phyloP scores from a whole-genome alignment of 352 stramenopile species.

The Phytophthora rubi region DNA sequence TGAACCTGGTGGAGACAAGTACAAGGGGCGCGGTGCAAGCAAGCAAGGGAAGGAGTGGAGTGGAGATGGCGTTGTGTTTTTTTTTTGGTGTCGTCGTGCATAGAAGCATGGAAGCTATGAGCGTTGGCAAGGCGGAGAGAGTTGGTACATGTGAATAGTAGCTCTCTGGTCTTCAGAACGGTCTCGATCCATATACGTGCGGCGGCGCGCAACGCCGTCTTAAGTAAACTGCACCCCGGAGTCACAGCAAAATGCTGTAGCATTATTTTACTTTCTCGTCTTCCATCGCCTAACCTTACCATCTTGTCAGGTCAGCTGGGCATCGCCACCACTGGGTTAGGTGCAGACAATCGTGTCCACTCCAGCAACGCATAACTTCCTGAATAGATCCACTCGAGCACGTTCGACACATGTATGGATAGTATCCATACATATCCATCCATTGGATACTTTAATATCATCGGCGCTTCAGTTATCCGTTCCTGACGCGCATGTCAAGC shows the following conservation, averaged over 20 bases:
- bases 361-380: no score
- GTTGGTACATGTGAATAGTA: slow-evolving; percentile 41
- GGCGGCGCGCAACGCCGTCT: slow-evolving; percentile 29
- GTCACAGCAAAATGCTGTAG: slow-evolving; percentile 8
- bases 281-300: slow-evolving; percentile 7
- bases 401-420: slow-evolving; percentile 24
- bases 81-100: slow-evolving; percentile 34
- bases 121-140: slow-evolving; percentile 6
- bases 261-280: slow-evolving; percentile 11
- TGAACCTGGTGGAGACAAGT: slow-evolving; percentile 24
- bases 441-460: no score
- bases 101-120: slow-evolving; percentile 21
- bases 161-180: slow-evolving; percentile 26
- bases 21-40: slow-evolving; percentile 18
- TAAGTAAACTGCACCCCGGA: slow-evolving; percentile 14
- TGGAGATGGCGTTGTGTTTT: slow-evolving; percentile 27
- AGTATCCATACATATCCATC: neutral
- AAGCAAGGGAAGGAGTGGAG: slow-evolving; percentile 6
- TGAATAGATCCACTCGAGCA: slow-evolving; percentile 3
- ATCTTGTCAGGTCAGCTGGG: neutral
- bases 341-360: no score
- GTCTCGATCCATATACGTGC: slow-evolving; percentile 19
- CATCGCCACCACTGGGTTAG: neutral
- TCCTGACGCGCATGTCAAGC: neutral
- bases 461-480: neutral